phyloP scores from a whole-genome alignment of 352 stramenopile genomes.

The Phytophthora pluvialis region DNA sequence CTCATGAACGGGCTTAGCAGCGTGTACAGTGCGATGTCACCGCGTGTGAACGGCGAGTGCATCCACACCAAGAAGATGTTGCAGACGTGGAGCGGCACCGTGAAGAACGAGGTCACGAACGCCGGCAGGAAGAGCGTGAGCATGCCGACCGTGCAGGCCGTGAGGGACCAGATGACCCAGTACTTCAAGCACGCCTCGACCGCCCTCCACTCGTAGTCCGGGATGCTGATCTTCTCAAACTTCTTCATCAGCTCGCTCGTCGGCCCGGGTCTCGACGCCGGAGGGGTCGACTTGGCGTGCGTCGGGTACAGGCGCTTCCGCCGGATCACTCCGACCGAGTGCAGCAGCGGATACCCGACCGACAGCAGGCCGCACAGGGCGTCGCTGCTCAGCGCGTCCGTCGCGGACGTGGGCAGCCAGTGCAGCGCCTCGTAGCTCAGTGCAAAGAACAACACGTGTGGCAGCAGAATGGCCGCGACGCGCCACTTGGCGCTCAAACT shows the following conservation, averaged over 20 bases:
- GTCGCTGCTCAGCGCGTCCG: conserved; percentile 64
- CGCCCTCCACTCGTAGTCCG: conserved; percentile 63
- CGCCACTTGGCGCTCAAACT: conserved; percentile 80
- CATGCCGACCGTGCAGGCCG: conserved; percentile 51
- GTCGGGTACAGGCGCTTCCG: conserved; percentile 55
- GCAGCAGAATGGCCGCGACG: conserved; percentile 61
- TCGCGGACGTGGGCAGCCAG: conserved; percentile 54
- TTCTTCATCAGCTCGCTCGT: conserved; percentile 38
- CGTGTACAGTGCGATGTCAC: conserved; percentile 76
- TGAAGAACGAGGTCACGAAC: conserved; percentile 63
- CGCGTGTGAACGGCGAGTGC: conserved; percentile 76
- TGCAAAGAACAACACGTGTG: conserved; percentile 70
- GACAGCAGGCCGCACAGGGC: conserved; percentile 64
- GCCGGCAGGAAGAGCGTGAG: conserved; percentile 69
- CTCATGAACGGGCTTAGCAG: conserved; percentile 70
- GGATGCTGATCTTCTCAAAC: conserved; percentile 40
- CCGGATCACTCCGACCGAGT: conserved; percentile 69
- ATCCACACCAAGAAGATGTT: conserved; percentile 86
- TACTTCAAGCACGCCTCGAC: conserved; percentile 87
- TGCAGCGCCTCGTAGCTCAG: conserved; percentile 64
- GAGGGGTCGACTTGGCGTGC: conserved; percentile 22
- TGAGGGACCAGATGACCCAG: conserved; percentile 83
- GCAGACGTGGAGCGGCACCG: conserved; percentile 58
- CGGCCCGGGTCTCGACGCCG: conserved; percentile 7
- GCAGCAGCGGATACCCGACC: conserved; percentile 68